Evolutionary conservation across 495 filamentous ascomycete genomes (phyloP).

Genomic region (Usnea hakonensis): DNA sequence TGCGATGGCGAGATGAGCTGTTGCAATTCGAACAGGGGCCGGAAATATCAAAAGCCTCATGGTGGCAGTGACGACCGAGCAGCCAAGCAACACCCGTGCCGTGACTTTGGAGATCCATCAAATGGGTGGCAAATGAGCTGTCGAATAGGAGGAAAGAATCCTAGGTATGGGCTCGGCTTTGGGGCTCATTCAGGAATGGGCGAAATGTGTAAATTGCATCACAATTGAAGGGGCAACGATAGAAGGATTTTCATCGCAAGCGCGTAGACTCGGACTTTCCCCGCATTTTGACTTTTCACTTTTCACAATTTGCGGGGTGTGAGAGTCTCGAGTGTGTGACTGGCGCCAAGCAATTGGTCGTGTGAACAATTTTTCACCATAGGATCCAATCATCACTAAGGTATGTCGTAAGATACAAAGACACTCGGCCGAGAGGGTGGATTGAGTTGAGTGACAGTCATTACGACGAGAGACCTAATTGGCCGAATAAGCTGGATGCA

Average conservation of each 20-base stretch:
- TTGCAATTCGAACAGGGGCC: neutral
- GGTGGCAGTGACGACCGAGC: neutral
- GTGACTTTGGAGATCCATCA: neutral
- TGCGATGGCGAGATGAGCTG: neutral
- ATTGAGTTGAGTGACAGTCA: neutral
- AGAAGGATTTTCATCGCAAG: neutral
- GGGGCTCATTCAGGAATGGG: neutral
- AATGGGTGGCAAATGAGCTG: neutral
- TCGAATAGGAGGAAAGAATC: neutral
- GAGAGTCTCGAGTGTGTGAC: too few species aligned
- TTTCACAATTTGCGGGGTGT: neutral
- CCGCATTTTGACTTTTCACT: neutral
- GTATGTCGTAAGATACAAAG: neutral
- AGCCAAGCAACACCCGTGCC: neutral
- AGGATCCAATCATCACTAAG: neutral
- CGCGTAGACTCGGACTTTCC: neutral
- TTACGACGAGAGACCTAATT: neutral
- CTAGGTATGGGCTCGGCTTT: neutral
- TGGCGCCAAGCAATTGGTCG: slow-evolving; percentile 19
- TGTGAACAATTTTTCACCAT: neutral
- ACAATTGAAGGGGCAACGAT: neutral
- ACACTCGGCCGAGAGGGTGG: neutral
- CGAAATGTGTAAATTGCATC: neutral
- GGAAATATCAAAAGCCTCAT: neutral
- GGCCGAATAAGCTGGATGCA: neutral